Conservation (phyloP, 1,284 basidiomycete genomes). For the Trichosporon inkin region DNA sequence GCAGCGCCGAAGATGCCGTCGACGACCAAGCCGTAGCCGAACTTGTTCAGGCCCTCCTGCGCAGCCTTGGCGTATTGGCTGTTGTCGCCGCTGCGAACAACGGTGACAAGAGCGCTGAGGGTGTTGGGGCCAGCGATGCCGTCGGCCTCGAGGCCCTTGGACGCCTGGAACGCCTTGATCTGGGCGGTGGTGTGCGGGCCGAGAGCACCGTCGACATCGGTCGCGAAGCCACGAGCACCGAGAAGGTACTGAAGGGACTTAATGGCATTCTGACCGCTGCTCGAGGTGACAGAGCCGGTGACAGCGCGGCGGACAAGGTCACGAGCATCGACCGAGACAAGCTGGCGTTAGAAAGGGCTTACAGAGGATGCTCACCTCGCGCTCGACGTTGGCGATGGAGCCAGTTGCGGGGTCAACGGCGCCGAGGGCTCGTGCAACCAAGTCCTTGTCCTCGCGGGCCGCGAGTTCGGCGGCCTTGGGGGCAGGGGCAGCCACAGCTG, state of each 20-base stretch:
- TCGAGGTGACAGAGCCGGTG: not conserved
- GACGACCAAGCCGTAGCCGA: not conserved
- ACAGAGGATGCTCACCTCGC: not conserved
- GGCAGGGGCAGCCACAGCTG: not conserved
- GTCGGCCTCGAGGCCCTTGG: not conserved
- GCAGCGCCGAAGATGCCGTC: constrained; percentile 2
- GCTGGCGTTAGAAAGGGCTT: not conserved
- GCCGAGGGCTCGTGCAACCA: not conserved
- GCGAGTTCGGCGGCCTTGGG: not conserved
- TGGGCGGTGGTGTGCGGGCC: not conserved
- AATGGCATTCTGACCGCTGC: not conserved
- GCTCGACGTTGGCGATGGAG: not conserved
- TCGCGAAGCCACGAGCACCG: not conserved
- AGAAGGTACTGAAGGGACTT: constrained; percentile 1
- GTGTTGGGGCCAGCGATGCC: not conserved
- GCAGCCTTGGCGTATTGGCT: not conserved
- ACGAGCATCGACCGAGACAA: not conserved
- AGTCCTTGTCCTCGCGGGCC: not conserved
- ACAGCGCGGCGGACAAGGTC: not conserved
- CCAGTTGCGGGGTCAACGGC: not conserved
- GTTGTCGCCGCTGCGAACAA: not conserved
- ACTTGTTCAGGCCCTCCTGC: constrained; percentile 3
- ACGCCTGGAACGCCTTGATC: constrained; percentile 5
- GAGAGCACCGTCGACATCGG: not conserved
- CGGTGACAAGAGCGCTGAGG: not conserved